Percentiles rank a stretch among this genome's conserved stretches.
phyloP scores from a whole-genome alignment of 495 filamentous ascomycete genomes.

The Aspergillus cristatus region DNA sequence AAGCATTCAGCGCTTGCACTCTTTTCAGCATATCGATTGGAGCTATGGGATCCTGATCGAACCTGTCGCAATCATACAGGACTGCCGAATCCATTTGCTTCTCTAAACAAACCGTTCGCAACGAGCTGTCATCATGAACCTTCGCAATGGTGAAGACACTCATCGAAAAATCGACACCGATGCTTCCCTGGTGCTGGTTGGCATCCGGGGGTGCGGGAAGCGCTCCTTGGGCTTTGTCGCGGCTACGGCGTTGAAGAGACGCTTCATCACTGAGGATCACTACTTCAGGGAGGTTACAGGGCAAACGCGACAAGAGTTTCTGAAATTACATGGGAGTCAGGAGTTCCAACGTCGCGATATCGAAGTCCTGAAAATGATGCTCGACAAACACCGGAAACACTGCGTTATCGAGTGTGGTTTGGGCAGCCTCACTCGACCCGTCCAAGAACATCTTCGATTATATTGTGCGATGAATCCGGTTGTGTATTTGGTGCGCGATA shows the following conservation, averaged over 20 bases:
- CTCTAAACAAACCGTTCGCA: no score
- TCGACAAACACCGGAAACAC: constrained; percentile 51
- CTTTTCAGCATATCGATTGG: no score
- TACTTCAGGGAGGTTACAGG: constrained; percentile 65
- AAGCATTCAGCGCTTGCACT: no score
- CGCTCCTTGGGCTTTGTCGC: constrained; percentile 72
- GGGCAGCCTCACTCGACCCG: constrained; percentile 47
- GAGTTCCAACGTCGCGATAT: constrained; percentile 57
- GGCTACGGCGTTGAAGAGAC: constrained; percentile 61
- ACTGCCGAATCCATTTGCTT: no score
- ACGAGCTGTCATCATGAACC: constrained; percentile 12
- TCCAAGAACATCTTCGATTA: constrained; percentile 48
- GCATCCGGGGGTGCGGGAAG: constrained; percentile 70
- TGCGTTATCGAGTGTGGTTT: constrained; percentile 67
- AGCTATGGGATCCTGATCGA: no score
- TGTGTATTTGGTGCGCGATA: constrained; percentile 63
- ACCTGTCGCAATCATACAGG: no score
- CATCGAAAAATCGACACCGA: constrained; percentile 45
- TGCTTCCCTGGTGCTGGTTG: constrained; percentile 69
- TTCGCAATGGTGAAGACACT: constrained; percentile 42
- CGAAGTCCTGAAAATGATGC: constrained; percentile 56
- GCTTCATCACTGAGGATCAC: constrained; percentile 68
- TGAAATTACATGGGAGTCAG: constrained; percentile 53
- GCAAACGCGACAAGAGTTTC: constrained; percentile 51
- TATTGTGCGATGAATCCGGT: constrained; percentile 61